phyloP scores from a whole-genome alignment of 345 rosid species.

The Euphorbia peplus region DNA sequence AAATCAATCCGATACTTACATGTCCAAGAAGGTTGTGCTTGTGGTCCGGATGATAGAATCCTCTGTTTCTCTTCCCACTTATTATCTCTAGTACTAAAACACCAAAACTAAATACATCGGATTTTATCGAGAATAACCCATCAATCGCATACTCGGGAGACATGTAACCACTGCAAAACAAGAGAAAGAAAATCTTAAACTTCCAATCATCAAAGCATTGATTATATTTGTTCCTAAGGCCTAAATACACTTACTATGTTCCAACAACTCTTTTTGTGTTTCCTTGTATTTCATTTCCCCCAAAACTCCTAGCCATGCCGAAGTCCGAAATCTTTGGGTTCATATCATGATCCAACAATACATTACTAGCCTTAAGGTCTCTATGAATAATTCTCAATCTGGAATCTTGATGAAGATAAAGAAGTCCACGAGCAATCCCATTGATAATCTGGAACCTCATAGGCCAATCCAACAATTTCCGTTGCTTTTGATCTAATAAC shows the following conservation, averaged over 20 bases:
- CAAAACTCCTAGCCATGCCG: conserved; percentile 37
- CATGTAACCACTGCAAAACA: conserved; percentile 33
- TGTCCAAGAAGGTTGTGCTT: conserved; percentile 31
- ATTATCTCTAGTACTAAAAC: conserved; percentile 31
- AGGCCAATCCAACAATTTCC: conserved; percentile 31
- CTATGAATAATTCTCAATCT: conserved; percentile 35
- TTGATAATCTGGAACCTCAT: conserved; percentile 29
- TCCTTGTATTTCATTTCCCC: conserved; percentile 29
- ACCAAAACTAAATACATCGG: conserved; percentile 34
- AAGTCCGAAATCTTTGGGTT: conserved; percentile 43
- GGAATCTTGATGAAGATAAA: conserved; percentile 45
- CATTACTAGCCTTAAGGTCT: conserved; percentile 36
- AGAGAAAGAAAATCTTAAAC: background rate
- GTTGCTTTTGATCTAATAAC: conserved; percentile 20
- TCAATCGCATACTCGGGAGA: conserved; percentile 38
- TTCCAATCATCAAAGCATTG: background rate
- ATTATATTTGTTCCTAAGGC: background rate
- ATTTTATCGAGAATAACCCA: conserved; percentile 31
- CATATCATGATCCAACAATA: conserved; percentile 35
- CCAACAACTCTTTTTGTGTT: conserved; percentile 45
- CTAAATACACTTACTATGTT: conserved; percentile 38
- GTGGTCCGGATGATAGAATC: conserved; percentile 25
- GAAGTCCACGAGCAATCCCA: conserved; percentile 42
- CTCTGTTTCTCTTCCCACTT: conserved; percentile 25
- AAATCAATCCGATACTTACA: conserved; percentile 15